A percentile compares a stretch with the other conserved stretches of the same genome.
These are phyloP conservation scores for Saturnispora halmiae DNA, from an alignment of 805 yeast species.

Conservation along the genomic window DNA sequence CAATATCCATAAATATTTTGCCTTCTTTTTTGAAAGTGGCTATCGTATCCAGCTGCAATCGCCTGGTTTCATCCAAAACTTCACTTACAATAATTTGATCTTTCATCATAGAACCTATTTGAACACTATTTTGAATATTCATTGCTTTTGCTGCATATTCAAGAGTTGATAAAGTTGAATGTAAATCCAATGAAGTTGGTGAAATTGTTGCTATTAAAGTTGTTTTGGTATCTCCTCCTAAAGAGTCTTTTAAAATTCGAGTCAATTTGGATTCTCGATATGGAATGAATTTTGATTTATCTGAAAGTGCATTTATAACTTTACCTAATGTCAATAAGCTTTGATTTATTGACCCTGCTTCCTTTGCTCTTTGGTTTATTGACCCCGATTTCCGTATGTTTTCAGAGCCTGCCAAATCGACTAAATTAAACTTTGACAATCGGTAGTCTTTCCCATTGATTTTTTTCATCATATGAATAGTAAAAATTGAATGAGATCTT, in stretches of 20 bases:
- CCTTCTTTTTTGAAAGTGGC: conserved; percentile 62
- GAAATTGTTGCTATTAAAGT: conserved; percentile 82
- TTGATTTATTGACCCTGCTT: conserved; percentile 89
- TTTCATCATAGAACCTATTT: conserved; percentile 35
- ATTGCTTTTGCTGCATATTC: conserved; percentile 53
- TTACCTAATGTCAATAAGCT: conserved; percentile 80
- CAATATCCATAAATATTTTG: conserved; percentile 46
- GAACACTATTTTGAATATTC: conserved; percentile 43
- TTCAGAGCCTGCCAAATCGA: conserved; percentile 94
- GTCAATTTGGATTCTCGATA: conserved; percentile 69
- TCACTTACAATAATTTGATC: conserved; percentile 38
- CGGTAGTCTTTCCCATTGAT: conserved; percentile 23
- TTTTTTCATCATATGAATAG: conserved; percentile 48
- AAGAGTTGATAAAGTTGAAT: conserved; percentile 45
- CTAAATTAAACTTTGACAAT: conserved; percentile 41
- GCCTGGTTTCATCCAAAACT: conserved; percentile 37
- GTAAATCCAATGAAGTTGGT: conserved; percentile 43
- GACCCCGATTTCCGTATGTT: conserved; percentile 86
- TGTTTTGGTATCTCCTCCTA: conserved; percentile 84
- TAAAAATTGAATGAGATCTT: conserved; percentile 70
- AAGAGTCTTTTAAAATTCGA: conserved; percentile 62
- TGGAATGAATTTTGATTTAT: conserved; percentile 63
- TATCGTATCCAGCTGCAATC: conserved; percentile 41
- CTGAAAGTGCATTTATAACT: conserved; percentile 72
- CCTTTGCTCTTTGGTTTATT: conserved; percentile 73